Conservation (phyloP, 2,329 filamentous ascomycete genomes). For the Claviceps quebecensis region DNA sequence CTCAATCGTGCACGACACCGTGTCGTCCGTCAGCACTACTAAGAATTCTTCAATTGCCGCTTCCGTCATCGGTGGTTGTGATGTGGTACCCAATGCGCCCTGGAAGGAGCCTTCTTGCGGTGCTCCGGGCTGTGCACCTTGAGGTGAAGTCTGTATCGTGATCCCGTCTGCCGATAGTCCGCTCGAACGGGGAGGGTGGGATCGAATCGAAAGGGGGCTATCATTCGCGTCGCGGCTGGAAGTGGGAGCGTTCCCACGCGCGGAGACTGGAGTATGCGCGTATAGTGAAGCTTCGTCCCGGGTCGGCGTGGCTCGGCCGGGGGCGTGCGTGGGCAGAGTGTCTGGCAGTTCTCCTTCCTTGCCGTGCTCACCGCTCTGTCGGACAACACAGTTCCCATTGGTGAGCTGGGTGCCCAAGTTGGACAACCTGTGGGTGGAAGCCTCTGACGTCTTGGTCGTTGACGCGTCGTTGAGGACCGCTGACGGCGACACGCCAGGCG, state of each 20-base stretch:
- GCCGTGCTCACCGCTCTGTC: constrained; percentile 17
- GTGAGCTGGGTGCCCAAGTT: constrained; percentile 58
- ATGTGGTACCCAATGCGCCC: constrained; percentile 21
- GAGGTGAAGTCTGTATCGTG: constrained; percentile 12
- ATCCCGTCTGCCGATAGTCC: constrained; percentile 18
- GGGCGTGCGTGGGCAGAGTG: constrained; percentile 25
- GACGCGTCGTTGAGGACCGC: constrained; percentile 70
- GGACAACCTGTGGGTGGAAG: constrained; percentile 48
- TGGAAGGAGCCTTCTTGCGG: constrained; percentile 13
- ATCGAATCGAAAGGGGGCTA: constrained; percentile 27
- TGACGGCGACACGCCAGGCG: constrained; percentile 43
- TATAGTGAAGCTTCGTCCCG: constrained; percentile 43
- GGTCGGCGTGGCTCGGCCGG: constrained; percentile 29
- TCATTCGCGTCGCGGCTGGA: constrained; percentile 13
- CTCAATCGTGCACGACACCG: constrained; percentile 72
- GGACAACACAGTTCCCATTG: constrained; percentile 46
- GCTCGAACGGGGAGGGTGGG: constrained; percentile 15
- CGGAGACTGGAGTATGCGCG: constrained; percentile 42
- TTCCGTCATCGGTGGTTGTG: constrained; percentile 32
- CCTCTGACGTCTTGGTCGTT: constrained; percentile 78
- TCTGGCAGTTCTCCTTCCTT: constrained; percentile 35
- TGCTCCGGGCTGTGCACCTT: constrained; percentile 17
- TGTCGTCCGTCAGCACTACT: constrained; percentile 47
- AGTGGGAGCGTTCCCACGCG: constrained; percentile 20
- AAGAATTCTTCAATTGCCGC: constrained; percentile 44